These are phyloP conservation scores for Stevia rebaudiana DNA, from an alignment of 140 eudicot species.

Conservation along the genomic window DNA sequence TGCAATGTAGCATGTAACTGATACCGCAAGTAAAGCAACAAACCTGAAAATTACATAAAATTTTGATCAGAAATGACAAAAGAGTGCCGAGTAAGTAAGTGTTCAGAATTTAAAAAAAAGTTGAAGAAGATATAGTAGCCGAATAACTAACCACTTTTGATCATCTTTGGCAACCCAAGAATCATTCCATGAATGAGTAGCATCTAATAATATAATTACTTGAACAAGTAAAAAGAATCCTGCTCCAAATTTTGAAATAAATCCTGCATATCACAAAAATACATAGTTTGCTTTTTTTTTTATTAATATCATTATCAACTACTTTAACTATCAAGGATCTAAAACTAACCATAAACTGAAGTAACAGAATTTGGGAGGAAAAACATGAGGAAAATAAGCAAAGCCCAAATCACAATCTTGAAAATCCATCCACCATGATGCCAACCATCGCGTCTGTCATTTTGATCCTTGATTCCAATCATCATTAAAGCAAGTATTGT, in stretches of 20 bases:
- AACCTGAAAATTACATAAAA: conserved; percentile 48
- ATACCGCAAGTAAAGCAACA: conserved; percentile 77
- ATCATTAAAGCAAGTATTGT: conserved; percentile 64
- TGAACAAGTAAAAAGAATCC: conserved; percentile 86
- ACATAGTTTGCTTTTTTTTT: too few relatives aligned
- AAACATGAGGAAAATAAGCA: conserved; percentile 71
- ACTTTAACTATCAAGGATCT: not conserved
- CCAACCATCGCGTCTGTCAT: conserved; percentile 87
- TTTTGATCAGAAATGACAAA: conserved; percentile 1
- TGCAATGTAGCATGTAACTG: conserved; percentile 76
- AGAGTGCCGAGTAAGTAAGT: not conserved
- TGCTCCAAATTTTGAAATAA: conserved; percentile 83
- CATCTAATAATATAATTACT: conserved; percentile 80
- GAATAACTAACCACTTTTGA: conserved; percentile 68
- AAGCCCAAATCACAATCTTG: conserved; percentile 72
- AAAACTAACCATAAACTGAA: conserved; percentile 66
- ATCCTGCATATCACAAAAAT: conserved; percentile 40
- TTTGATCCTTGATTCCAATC: conserved; percentile 96
- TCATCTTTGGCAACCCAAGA: conserved; percentile 99
- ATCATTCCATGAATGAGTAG: conserved; percentile 97
- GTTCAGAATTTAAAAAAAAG: not conserved
- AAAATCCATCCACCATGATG: conserved; percentile 97
- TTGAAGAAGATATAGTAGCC: not conserved
- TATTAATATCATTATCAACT: too few relatives aligned
- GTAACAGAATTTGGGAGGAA: conserved; percentile 76